phyloP scores from a whole-genome alignment of 1,139 yeast genomes.

The Lodderomyces theae region DNA sequence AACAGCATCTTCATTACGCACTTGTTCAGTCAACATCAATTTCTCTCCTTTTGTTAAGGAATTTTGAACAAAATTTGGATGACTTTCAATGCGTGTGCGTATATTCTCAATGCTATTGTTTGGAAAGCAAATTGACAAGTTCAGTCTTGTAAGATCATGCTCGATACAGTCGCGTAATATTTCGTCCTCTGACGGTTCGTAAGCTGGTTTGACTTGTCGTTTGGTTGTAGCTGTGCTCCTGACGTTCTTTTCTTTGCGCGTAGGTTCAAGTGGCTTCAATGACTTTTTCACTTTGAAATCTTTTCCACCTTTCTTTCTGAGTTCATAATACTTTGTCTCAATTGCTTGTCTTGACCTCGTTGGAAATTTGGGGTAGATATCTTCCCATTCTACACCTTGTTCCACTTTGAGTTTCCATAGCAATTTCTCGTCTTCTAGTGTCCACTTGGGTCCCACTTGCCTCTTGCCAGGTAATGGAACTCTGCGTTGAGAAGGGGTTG shows the following conservation, averaged over 20 bases:
- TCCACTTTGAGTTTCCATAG: not conserved
- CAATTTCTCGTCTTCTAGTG: not conserved
- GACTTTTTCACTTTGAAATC: too few species aligned
- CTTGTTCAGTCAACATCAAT: slow-evolving; percentile 10
- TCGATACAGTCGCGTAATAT: slow-evolving; percentile 5
- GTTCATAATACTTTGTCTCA: not conserved
- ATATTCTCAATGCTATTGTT: slow-evolving; percentile 4
- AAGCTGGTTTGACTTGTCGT: not conserved
- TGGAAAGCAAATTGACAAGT: slow-evolving; percentile 4
- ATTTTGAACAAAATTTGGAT: slow-evolving; percentile 7
- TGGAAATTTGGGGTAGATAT: not conserved
- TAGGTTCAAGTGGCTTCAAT: too few species aligned
- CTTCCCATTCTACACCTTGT: not conserved
- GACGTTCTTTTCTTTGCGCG: not conserved
- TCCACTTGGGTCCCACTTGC: not conserved
- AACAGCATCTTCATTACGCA: slow-evolving; percentile 8
- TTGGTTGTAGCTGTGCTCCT: too few species aligned
- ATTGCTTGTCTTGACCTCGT: not conserved
- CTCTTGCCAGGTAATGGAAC: too few species aligned
- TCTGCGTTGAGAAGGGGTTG: too few species aligned
- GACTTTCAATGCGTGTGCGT: slow-evolving; percentile 8
- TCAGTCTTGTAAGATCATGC: slow-evolving; percentile 7
- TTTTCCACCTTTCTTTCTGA: not conserved
- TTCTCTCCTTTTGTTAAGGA: slow-evolving; percentile 19
- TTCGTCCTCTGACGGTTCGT: not conserved